Evolutionary conservation across 768 basidiomycete genomes (phyloP).

Genomic region (Hericium coralloides): DNA sequence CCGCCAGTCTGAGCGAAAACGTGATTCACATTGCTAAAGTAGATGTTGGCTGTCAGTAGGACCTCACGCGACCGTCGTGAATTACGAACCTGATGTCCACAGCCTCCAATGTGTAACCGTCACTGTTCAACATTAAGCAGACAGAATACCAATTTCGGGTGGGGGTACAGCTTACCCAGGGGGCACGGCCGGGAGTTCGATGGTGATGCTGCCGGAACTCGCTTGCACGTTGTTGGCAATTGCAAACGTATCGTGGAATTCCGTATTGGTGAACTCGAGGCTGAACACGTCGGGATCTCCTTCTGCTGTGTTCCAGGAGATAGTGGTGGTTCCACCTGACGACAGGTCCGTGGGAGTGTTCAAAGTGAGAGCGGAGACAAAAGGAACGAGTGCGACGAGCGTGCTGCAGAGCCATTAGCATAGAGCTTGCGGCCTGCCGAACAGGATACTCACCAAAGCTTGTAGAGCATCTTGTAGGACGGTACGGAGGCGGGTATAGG

Average conservation of each 20-base stretch:
- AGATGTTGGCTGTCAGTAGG: not conserved
- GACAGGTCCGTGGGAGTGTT: not conserved
- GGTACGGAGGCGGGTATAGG: not conserved
- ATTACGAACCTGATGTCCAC: constrained; percentile 6
- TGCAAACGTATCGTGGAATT: constrained; percentile 8
- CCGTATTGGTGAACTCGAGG: constrained; percentile 2
- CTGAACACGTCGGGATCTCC: not conserved
- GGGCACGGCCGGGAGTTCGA: constrained; percentile 5
- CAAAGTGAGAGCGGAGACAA: constrained; percentile 6
- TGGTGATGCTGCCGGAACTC: not conserved
- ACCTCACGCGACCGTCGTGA: not conserved
- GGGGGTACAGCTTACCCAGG: not conserved
- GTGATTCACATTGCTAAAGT: constrained; percentile 1
- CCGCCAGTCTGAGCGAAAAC: not conserved
- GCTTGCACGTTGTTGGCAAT: constrained; percentile 10
- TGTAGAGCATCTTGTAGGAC: not conserved
- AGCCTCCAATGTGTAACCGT: constrained; percentile 7
- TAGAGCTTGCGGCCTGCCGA: not conserved
- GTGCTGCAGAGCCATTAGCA: not conserved
- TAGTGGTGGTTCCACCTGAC: constrained; percentile 3
- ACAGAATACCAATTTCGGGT: not conserved
- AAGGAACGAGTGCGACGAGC: constrained; percentile 8
- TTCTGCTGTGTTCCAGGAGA: not conserved
- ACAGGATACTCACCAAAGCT: not conserved
- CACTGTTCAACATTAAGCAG: not conserved